phyloP scores from a whole-genome alignment of 1,139 yeast genomes.

The Geotrichum europaeum region DNA sequence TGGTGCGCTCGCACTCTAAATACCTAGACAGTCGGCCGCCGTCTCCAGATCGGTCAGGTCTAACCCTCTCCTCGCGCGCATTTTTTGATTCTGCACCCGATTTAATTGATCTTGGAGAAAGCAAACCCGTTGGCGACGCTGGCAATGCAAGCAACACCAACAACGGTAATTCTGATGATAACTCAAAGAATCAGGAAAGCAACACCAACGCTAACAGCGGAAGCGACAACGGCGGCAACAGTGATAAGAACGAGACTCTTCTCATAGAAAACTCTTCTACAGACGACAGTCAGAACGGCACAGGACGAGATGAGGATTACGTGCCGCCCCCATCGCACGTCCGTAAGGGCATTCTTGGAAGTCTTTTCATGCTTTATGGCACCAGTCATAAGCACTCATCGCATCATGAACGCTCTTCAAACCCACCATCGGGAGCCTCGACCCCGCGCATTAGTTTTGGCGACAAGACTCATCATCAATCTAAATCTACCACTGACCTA shows the following conservation, averaged over 20 bases:
- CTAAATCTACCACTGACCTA: slow-evolving; percentile 12
- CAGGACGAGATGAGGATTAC: slow-evolving; percentile 38
- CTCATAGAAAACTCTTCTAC: background rate
- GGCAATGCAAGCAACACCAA: background rate
- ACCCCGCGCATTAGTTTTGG: slow-evolving; percentile 6
- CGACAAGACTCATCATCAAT: slow-evolving; percentile 7
- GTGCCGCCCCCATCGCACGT: slow-evolving; percentile 69
- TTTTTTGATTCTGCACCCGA: background rate
- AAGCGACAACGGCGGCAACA: background rate
- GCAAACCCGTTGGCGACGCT: background rate
- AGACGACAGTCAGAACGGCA: background rate
- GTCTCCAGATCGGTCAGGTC: slow-evolving; percentile 4
- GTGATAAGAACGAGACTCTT: background rate
- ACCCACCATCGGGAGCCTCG: slow-evolving; percentile 10
- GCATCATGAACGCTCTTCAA: background rate
- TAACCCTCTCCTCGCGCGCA: slow-evolving; percentile 5
- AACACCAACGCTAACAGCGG: background rate
- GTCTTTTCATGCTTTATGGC: slow-evolving; percentile 63
- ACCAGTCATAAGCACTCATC: slow-evolving; percentile 13
- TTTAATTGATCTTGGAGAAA: background rate
- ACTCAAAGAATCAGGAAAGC: background rate
- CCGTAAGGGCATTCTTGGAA: slow-evolving; percentile 77
- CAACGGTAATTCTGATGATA: background rate
- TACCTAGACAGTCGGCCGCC: slow-evolving; percentile 4
- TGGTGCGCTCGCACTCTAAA: slow-evolving; percentile 16